Conservation (phyloP, 176 grass and related monocot species). For the Areca catechu region DNA sequence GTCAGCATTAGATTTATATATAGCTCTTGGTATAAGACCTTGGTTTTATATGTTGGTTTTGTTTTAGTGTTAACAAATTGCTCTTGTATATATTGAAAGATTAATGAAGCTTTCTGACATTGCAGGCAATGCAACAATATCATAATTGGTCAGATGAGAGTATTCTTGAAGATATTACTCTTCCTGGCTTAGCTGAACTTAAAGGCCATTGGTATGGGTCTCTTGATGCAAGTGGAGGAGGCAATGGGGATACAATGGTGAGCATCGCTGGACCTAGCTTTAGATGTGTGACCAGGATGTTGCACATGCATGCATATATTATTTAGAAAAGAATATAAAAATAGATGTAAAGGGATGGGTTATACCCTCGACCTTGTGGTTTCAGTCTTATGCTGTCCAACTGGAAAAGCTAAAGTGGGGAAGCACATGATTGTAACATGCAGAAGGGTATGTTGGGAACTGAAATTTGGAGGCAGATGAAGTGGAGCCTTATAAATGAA, state of each 20-base stretch:
- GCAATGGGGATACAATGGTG: constrained; percentile 95
- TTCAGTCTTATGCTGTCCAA: no score
- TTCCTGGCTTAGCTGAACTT: constrained; percentile 91
- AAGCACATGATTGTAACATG: no score
- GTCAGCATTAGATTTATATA: not conserved
- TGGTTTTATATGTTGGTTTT: constrained; percentile 5
- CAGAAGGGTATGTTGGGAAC: no score
- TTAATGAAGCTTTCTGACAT: constrained; percentile 10
- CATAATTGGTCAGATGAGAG: constrained; percentile 62
- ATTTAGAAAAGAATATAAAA: no score
- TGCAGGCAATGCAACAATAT: constrained; percentile 74
- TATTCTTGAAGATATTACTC: constrained; percentile 78
- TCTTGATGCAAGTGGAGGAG: constrained; percentile 95
- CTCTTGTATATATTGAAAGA: constrained; percentile 14
- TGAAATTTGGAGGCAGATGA: no score
- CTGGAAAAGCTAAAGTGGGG: no score
- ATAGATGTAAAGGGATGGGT: no score
- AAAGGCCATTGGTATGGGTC: constrained; percentile 90
- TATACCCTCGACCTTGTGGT: no score
- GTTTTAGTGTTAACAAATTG: constrained; percentile 4
- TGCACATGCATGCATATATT: no score
- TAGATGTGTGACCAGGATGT: not conserved
- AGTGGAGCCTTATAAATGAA: no score
- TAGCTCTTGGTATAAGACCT: no score
- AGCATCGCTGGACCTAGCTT: constrained; percentile 16